A percentile compares a stretch with the other conserved stretches of the same genome.
Conservation (phyloP, 108 stramenopile species). For the Skeletonema marinoi region DNA sequence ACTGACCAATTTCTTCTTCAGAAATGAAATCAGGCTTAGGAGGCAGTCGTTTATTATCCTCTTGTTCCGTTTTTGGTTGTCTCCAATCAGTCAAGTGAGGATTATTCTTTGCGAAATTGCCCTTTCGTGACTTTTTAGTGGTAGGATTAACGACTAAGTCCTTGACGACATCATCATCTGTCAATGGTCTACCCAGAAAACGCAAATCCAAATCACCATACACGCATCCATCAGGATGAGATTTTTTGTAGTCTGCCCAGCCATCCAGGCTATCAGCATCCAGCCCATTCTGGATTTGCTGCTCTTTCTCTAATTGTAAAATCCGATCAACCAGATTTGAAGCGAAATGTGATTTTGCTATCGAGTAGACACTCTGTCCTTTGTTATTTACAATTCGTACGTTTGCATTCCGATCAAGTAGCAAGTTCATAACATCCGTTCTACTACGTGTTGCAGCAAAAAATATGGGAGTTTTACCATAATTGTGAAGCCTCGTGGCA, state of each 20-base stretch:
- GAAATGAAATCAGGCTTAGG: constrained; percentile 13
- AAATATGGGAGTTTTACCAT: constrained; percentile 87
- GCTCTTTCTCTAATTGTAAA: constrained; percentile 16
- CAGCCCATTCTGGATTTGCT: constrained; percentile 4
- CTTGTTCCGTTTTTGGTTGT: constrained; percentile 4
- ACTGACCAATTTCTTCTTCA: constrained; percentile 21
- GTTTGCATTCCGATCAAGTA: constrained; percentile 48
- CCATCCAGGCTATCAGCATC: neutral
- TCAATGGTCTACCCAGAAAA: constrained; percentile 56
- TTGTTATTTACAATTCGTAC: constrained; percentile 88
- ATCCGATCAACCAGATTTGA: constrained; percentile 29
- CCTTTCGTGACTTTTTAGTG: constrained; percentile 53
- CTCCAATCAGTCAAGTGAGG: constrained; percentile 35
- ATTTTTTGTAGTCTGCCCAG: constrained; percentile 65
- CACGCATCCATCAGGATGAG: constrained; percentile 65
- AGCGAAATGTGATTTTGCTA: constrained; percentile 57
- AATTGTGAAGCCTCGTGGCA: constrained; percentile 56
- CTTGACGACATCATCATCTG: constrained; percentile 52
- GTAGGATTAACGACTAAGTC: constrained; percentile 63
- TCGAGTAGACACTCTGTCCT: constrained; percentile 72
- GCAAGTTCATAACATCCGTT: constrained; percentile 55
- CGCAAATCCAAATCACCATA: constrained; percentile 84
- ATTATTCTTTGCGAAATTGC: constrained; percentile 63
- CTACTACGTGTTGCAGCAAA: constrained; percentile 77
- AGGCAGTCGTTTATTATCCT: constrained; percentile 2